phyloP scores from a whole-genome alignment of 352 stramenopile species.

The Globisporangium heterothallicum region DNA sequence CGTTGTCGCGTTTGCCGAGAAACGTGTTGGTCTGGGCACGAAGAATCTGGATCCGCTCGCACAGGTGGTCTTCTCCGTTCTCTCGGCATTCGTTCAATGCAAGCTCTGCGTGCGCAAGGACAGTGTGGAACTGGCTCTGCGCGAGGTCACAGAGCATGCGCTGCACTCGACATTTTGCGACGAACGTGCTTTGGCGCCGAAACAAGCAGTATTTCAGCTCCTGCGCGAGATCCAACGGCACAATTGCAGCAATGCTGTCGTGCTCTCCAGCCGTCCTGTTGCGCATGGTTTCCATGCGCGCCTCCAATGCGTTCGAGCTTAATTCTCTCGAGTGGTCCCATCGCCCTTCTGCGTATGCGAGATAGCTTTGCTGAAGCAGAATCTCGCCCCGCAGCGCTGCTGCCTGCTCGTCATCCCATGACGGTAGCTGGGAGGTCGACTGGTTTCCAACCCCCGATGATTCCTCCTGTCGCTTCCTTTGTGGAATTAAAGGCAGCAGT shows the following conservation, averaged over 20 bases:
- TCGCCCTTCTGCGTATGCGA: slow-evolving; percentile 28
- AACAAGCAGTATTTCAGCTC: slow-evolving; percentile 33
- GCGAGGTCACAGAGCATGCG: slow-evolving; percentile 33
- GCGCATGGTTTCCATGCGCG: slow-evolving; percentile 9
- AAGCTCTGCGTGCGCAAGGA: slow-evolving; percentile 19
- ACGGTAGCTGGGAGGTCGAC: background rate
- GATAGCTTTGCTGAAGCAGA: slow-evolving; percentile 30
- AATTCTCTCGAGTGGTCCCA: slow-evolving; percentile 25
- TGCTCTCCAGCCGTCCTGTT: no score
- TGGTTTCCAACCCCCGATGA: background rate
- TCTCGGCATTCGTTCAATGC: slow-evolving; percentile 33
- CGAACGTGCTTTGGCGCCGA: slow-evolving; percentile 24
- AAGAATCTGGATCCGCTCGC: slow-evolving; percentile 40
- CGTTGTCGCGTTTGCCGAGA: slow-evolving; percentile 27
- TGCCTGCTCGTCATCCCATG: background rate
- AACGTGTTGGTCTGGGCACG: slow-evolving; percentile 28
- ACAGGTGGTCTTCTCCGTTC: slow-evolving; percentile 34
- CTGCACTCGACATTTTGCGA: slow-evolving; percentile 34
- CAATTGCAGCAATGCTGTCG: background rate
- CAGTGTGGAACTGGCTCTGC: slow-evolving; percentile 21
- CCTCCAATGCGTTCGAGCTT: slow-evolving; percentile 19
- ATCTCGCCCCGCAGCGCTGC: slow-evolving; percentile 22
- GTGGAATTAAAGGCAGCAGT: slow-evolving; percentile 17
- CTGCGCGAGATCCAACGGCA: slow-evolving; percentile 26
- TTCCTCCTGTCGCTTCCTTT: background rate